These are phyloP conservation scores for Boletus speciosus DNA, from an alignment of 768 basidiomycete species.

Conservation along the genomic window DNA sequence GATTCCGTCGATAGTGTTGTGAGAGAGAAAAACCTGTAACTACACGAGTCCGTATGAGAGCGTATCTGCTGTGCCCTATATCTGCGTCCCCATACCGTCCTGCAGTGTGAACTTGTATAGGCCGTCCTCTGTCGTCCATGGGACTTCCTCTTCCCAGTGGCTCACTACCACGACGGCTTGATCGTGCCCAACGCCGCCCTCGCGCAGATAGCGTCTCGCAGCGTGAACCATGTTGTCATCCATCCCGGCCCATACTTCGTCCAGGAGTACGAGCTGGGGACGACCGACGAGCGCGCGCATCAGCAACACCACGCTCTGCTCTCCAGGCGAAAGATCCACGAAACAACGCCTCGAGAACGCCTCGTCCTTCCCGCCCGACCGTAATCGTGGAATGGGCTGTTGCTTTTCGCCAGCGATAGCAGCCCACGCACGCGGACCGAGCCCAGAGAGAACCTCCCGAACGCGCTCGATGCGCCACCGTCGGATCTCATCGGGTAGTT, in stretches of 20 bases:
- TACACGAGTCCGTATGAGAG: background rate
- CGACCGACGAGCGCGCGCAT: slow-evolving; percentile 80
- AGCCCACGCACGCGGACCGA: slow-evolving; percentile 59
- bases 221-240: slow-evolving; percentile 69
- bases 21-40: background rate
- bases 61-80: background rate
- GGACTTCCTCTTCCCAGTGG: slow-evolving; percentile 91
- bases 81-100: slow-evolving; percentile 29
- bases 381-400: background rate
- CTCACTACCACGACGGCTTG: slow-evolving; percentile 86
- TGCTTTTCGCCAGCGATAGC: background rate
- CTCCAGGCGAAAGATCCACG: slow-evolving; percentile 61
- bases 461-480: slow-evolving; percentile 42
- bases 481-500: slow-evolving; percentile 32
- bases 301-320: slow-evolving; percentile 78
- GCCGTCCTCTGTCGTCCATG: slow-evolving; percentile 64
- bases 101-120: slow-evolving; percentile 39
- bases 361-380: no score
- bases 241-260: slow-evolving; percentile 95
- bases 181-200: slow-evolving; percentile 43
- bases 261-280: slow-evolving; percentile 75
- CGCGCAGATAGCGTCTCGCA: slow-evolving; percentile 60
- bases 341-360: slow-evolving; percentile 53
- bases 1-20: background rate
- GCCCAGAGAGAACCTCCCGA: slow-evolving; percentile 56